Conservation (phyloP, 805 yeast species). For the Wickerhamiella allomyrinae region DNA sequence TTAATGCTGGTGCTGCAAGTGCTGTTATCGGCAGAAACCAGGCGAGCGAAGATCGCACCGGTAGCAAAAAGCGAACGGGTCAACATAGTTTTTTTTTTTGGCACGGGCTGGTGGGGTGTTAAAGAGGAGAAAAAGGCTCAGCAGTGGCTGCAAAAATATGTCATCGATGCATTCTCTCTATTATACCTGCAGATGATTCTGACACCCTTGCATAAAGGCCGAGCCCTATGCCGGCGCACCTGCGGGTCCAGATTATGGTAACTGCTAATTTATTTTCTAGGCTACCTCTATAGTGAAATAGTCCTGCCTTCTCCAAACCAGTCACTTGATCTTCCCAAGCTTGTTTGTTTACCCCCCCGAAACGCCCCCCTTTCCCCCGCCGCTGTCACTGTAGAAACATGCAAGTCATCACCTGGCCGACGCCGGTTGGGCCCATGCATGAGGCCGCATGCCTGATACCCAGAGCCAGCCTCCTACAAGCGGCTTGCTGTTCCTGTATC, state of each 20-base stretch:
- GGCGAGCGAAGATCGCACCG: slow-evolving; percentile 10
- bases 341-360: too few relatives aligned
- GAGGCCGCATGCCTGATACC: neutral
- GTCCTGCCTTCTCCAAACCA: too few relatives aligned
- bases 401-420: neutral
- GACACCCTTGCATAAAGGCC: neutral
- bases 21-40: slow-evolving; percentile 1
- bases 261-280: too few relatives aligned
- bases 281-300: too few relatives aligned
- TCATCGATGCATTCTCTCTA: neutral
- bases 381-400: neutral
- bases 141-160: neutral
- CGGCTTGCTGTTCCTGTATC: neutral
- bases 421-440: neutral
- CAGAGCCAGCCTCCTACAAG: neutral
- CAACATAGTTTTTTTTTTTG: slow-evolving; percentile 6
- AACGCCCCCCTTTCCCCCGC: too few relatives aligned
- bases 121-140: neutral
- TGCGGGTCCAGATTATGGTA: neutral
- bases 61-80: slow-evolving; percentile 10
- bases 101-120: neutral
- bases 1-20: slow-evolving; percentile 34
- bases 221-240: neutral
- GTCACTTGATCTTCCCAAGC: too few relatives aligned
- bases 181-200: neutral